A percentile compares a stretch with the other conserved stretches of the same genome.
These are phyloP conservation scores for Saccharum officinarum DNA, from an alignment of 176 grass and related monocot species.

Conservation along the genomic window DNA sequence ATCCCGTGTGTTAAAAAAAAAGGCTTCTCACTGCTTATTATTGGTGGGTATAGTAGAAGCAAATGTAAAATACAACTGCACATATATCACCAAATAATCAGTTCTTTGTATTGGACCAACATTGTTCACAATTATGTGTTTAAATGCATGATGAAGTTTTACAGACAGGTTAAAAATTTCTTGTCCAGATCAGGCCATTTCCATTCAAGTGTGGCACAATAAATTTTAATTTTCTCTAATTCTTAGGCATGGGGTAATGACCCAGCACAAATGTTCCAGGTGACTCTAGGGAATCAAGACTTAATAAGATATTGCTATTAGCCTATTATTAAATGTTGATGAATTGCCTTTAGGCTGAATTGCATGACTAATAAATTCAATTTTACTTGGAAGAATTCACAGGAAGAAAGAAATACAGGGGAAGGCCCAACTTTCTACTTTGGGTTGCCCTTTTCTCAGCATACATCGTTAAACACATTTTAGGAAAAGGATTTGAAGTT, in stretches of 20 bases:
- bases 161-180: not conserved
- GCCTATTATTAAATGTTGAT: not conserved
- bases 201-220: not conserved
- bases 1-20: not conserved
- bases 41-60: not conserved
- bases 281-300: not conserved
- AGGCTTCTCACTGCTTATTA: not conserved
- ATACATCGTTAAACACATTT: constrained; percentile 1
- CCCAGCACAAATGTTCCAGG: not conserved
- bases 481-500: constrained; percentile 20
- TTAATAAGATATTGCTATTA: not conserved
- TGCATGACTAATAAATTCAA: not conserved
- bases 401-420: not conserved
- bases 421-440: not conserved
- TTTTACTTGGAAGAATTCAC: not conserved
- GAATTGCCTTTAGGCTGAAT: not conserved
- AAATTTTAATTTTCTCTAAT: not conserved
- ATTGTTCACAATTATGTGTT: constrained; percentile 2
- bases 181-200: not conserved
- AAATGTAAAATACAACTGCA: not conserved
- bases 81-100: constrained; percentile 21
- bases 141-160: not conserved
- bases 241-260: not conserved
- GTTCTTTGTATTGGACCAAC: not conserved
- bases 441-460: not conserved